Evolutionary conservation across 441 rosid genomes (phyloP).

Genomic region (Mallotus japonicus): DNA sequence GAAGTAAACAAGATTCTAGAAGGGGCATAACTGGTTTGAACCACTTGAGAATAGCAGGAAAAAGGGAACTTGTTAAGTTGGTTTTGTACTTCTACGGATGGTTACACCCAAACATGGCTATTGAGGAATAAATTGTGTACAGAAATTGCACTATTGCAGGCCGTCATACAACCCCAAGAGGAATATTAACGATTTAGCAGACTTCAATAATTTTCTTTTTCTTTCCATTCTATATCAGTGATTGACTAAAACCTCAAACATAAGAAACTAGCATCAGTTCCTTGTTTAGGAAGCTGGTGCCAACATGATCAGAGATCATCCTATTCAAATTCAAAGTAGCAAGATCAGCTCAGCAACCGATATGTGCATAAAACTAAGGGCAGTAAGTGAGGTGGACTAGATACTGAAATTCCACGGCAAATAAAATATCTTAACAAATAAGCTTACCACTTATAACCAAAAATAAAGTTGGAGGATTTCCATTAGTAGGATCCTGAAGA

Average conservation of each 20-base stretch:
- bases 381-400: not conserved
- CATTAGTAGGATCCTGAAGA: constrained; percentile 82
- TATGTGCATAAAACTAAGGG: not conserved
- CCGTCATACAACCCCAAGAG: constrained; percentile 1
- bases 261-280: constrained; percentile 10
- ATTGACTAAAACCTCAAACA: constrained; percentile 1
- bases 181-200: not conserved
- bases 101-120: not conserved
- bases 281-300: not conserved
- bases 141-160: not conserved
- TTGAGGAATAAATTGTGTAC: not conserved
- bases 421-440: constrained; percentile 10
- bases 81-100: not conserved
- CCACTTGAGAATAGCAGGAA: not conserved
- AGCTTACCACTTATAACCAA: constrained; percentile 79
- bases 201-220: not conserved
- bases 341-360: not conserved
- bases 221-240: not conserved
- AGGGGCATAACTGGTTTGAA: not conserved
- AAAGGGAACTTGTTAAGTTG: not conserved
- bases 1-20: not conserved
- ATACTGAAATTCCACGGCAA: constrained; percentile 6
- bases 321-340: not conserved
- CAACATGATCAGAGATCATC: not conserved
- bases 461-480: constrained; percentile 94